Evolutionary conservation across 2,329 filamentous ascomycete species (phyloP), one percentile per base, ranked within the genome.

Genomic region (Cladosporium cucumerinum): DNA sequence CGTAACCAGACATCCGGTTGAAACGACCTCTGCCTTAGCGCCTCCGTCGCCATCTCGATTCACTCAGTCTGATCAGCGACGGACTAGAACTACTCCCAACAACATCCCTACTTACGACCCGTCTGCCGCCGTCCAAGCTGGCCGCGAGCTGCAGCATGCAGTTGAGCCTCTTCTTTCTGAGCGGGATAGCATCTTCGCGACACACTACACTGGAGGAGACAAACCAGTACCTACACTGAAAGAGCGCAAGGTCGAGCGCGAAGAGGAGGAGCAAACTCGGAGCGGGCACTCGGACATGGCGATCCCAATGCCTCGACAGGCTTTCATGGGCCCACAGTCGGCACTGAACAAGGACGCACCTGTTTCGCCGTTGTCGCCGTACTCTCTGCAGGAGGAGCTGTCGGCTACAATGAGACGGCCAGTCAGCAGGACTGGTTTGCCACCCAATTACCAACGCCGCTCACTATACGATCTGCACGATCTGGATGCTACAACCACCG

Each of bases 101-200:
- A 52, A 54, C 60, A 25, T 62, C 14, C 60, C 55, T 52, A n/a
- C 43, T 23, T 59, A 59, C 61, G 54, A 64, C 54, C 55, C 61
- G 21, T 49, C 61, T 21, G 61, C 61, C 39, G 63, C 63, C 36
- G 46, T 65, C 11, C 52, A 60, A 55, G 57, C 63, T 61, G 63
- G 57, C 26, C 55, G 63, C 26, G 43, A 63, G 14, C 55, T 70
- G 30, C 71, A 73, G 48, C 65, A 76, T 76, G 74, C 68, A 54
- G 76, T 79, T 66, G 74, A 72, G 32, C 84, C 85, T 57, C 85
- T 85, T 76, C 78, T 87, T 68, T 85, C 84, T 28, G 86, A 88
- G 75, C 78, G 86, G 70, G 86, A 88, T 74, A 86, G 82, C 75
- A 87, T 88, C 73, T 87, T 87, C 72, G 85, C 86, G 61, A 87